Base-by-base conservation (phyloP, 2,329 filamentous ascomycete species). In the Coniochaeta pulveracea region DNA sequence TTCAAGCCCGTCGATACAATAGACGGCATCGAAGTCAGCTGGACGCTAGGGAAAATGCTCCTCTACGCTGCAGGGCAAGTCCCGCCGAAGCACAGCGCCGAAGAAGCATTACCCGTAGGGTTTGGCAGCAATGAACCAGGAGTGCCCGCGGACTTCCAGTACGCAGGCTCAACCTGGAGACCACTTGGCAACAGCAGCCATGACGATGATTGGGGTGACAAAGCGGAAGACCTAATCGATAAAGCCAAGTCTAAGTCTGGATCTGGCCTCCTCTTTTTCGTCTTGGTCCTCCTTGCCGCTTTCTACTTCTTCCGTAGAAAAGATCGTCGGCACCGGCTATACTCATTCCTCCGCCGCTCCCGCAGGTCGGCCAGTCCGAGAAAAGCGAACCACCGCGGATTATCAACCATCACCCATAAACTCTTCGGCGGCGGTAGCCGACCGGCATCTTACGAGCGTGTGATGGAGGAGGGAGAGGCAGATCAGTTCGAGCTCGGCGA, bases 11-110 rank as follows among this genome's bases (percentile, higher is more conserved):
- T 96, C 19, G 78, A 98, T 56, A 91, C 91, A 55, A 88, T 98
- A 44, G 76, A 86, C 44, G 83, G 79, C 12, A 80, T 86, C 6
- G 93, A 98, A 61, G 80, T 98, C 12, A 93, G 85, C 61, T 98
- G 91, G 91, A 96, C 91, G 0, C 63, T 98, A 5, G 91, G 91
- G 2, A 94, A 95, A 52, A 95, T 96, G 71, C 74, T 98, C 6
- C 71, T 98, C 4, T 96, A 96, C 47, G 91, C 91, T 4, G 79
- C 89, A 1, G 91, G 85, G 4, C 85, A 95, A 52, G 69, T 98
- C 5, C 79, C 83, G 2, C 71, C 84, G 0, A 58, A 66, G 6
- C n/a, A n/a, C n/a, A 66, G 63, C 2, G 61, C 67, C 12, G 60
- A 70, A 26, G 63, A 67, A 11, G 40, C 54, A 2, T 61, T 88